phyloP scores from a whole-genome alignment of 1,284 basidiomycete genomes.

The Cryptococcus amylolentus region DNA sequence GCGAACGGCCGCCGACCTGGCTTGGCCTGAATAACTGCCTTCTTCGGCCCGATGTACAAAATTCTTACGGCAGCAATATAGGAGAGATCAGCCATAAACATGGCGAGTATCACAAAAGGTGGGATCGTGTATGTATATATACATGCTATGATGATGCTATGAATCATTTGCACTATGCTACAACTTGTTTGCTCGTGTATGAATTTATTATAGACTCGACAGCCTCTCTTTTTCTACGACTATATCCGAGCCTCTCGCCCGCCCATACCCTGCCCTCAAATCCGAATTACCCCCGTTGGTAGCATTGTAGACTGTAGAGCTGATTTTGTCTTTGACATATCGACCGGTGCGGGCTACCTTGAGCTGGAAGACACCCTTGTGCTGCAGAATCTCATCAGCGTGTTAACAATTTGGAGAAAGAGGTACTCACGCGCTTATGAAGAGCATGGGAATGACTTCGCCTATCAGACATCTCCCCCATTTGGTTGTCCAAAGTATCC shows the following conservation, averaged over 20 bases:
- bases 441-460: conserved; percentile 41
- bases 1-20: too few relatives aligned
- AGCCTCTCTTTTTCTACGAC: conserved; percentile 46
- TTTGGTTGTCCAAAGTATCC: conserved; percentile 13
- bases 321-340: conserved; percentile 46
- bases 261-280: conserved; percentile 11
- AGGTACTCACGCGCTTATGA: conserved; percentile 29
- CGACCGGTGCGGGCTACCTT: conserved; percentile 45
- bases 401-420: neutral
- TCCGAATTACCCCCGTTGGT: conserved; percentile 12
- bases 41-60: too few relatives aligned
- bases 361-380: conserved; percentile 48
- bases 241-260: conserved; percentile 36
- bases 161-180: neutral
- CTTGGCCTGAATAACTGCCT: too few relatives aligned
- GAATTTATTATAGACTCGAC: conserved; percentile 27
- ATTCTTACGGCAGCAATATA: too few relatives aligned
- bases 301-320: conserved; percentile 31
- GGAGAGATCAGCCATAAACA: too few relatives aligned
- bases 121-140: too few relatives aligned
- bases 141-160: neutral
- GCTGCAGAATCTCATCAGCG: conserved; percentile 12
- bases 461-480: conserved; percentile 22
- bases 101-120: too few relatives aligned
- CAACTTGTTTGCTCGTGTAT: neutral